Conservation (phyloP, 768 basidiomycete genomes). For the Boletus patriciae region DNA sequence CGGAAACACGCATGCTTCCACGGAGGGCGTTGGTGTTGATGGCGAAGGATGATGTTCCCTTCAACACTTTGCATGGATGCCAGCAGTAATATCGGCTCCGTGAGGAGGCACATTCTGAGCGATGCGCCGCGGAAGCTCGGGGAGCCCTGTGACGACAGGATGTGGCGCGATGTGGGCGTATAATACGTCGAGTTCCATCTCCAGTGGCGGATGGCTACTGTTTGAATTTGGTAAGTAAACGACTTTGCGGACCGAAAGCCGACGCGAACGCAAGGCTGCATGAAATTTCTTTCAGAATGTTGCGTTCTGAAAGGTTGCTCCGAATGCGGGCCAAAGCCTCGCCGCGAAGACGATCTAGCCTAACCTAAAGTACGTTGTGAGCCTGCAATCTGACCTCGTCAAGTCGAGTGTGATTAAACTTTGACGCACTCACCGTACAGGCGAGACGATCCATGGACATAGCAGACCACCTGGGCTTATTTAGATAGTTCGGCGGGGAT, state of each 20-base stretch:
- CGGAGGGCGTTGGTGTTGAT: not conserved
- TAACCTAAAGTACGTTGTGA: constrained; percentile 9
- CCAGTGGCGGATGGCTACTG: constrained; percentile 1
- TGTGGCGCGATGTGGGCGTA: not conserved
- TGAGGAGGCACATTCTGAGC: constrained; percentile 17
- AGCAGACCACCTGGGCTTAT: constrained; percentile 34
- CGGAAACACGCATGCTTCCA: constrained; percentile 60
- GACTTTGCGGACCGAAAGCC: not conserved
- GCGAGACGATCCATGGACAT: constrained; percentile 48
- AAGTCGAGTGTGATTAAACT: not conserved
- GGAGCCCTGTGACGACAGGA: not conserved
- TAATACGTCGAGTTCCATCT: constrained; percentile 2
- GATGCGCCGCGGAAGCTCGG: constrained; percentile 10
- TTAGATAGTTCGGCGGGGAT: not conserved
- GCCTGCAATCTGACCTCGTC: not conserved
- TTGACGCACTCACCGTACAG: constrained; percentile 31
- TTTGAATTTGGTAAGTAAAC: not conserved
- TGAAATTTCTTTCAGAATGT: not conserved
- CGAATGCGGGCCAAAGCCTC: constrained; percentile 20
- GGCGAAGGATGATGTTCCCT: not conserved
- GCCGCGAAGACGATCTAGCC: constrained; percentile 18
- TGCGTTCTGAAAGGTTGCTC: constrained; percentile 14
- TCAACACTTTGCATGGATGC: constrained; percentile 15
- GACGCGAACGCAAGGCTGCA: not conserved
- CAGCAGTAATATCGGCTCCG: constrained; percentile 21